Conservation (phyloP, 169 alveolate species). For the Eimeria falciformis region DNA sequence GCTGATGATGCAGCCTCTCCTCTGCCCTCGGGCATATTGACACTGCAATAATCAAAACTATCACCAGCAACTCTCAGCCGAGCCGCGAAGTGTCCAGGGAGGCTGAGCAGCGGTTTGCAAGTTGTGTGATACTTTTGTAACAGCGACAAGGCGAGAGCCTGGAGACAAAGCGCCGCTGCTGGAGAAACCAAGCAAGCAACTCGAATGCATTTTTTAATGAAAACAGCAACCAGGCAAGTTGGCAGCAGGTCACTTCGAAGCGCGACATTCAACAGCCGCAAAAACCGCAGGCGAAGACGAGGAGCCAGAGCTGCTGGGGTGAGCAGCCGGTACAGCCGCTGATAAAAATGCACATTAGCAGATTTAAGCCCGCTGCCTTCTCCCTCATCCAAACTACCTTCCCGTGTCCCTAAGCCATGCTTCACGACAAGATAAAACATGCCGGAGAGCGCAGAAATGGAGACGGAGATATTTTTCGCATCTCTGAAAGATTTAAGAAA, state of each 20-base stretch:
- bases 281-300: constrained; percentile 31
- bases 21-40: neutral
- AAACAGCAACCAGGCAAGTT: constrained; percentile 32
- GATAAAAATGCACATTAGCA: constrained; percentile 59
- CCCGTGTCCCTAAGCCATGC: constrained; percentile 74
- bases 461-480: neutral
- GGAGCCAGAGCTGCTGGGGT: constrained; percentile 65
- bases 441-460: constrained; percentile 68
- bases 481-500: constrained; percentile 32
- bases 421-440: constrained; percentile 70
- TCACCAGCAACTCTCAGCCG: constrained; percentile 62
- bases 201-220: constrained; percentile 62
- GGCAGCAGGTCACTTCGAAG: constrained; percentile 70
- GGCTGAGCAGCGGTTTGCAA: constrained; percentile 50
- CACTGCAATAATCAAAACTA: neutral
- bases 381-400: constrained; percentile 12
- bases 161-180: constrained; percentile 33
- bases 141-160: constrained; percentile 51
- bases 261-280: constrained; percentile 44
- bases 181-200: constrained; percentile 77
- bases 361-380: neutral
- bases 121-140: neutral
- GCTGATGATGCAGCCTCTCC: neutral
- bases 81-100: constrained; percentile 53
- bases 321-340: constrained; percentile 52